Base-by-base conservation (phyloP, 176 grass and related monocot genomes). In the Melocanna baccifera region DNA sequence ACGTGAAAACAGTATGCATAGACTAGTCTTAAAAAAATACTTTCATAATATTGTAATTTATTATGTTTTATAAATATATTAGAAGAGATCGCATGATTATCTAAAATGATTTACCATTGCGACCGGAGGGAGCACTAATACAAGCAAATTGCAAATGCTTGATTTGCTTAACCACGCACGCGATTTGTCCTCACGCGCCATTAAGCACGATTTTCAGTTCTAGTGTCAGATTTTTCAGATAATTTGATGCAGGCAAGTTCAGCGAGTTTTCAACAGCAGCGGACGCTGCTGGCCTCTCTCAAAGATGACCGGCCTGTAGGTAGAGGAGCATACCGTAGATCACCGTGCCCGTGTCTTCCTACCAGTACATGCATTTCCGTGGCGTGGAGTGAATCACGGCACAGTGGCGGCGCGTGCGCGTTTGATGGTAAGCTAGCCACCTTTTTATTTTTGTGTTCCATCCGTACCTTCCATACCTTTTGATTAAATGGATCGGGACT, bases 391-490 rank as follows among this genome's bases (percentile, higher is more conserved):
- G 75, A 72, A n/a, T 48, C 3, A 12, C 47, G 56, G 41, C 8
- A 85, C 61, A 81, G 85, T 47, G 77, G 86, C 73, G 73, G 78
- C 85, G 85, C 85, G 69, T 87, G 85, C 85, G 78, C 23, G 61
- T 55, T 87, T 18, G 85, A 81, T 67, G 59, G 59, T n/a, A 9
- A 34, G 45, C 12, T 47, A 26, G 34, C 73, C 0, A 40, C 40
- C 58, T 62, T 63, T 63, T 81, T 67, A 0, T 63, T 25, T 18
- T 26, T n/a, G 25, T 58, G 40, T 61, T 40, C 40, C 20, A 7
- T 61, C 22, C 50, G 64, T 36, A 62, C 47, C 39, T 16, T 25
- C 36, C 14, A 8, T n/a, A n/a, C n/a, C n/a, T n/a, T n/a, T n/a
- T n/a, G n/a, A n/a, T n/a, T n/a, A n/a, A n/a, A 62, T n/a, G 66